Evolutionary conservation across 176 grass and related monocot species (phyloP), one percentile per base, ranked within the genome.

Genomic region (Phoenix dactylifera): DNA sequence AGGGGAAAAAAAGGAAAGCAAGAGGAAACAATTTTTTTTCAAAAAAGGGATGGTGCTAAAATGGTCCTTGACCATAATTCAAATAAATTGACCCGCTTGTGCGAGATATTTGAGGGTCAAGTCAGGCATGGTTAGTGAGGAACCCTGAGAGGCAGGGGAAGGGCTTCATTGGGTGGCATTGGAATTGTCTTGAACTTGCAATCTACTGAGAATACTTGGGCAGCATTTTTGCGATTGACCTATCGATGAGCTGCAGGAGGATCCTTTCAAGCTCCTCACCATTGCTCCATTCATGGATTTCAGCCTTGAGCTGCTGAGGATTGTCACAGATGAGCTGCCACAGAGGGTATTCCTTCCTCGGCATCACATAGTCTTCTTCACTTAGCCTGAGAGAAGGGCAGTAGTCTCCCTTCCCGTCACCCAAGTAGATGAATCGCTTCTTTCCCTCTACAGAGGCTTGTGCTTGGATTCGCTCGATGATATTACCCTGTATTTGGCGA

Each of bases 341-440:
- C 4, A 49, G 17, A 10, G 61, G 61, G 19, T 50, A 64, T 1
- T 50, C 16, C 61, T 64, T 23, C 39, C 39, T 64, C 18, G 61
- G 60, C 60, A 62, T 62, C 17, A 62, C 30, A 19, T 44, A 62
- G 60, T 62, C 60, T 39, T 62, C 60, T 62, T 62, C 30, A 26
- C 7, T 35, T 16, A 62, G 18, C 60, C 17, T 49, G 1, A 62
- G 26, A 12, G 35, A 64, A 7, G 61, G 61, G 14, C 61, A 64
- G 39, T 64, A 64, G 61, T 64, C 61, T 23, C 61, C 61, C 22
- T 24, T 49, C 9, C 61, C 61, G 7, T 64, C 39, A 23, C 61
- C 61, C 10, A 64, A 29, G 39, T 64, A 64, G 22, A 61, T 61
- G n/a, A 64, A 23, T 50, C 39, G 58, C 24, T 60, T 64, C 61